A percentile compares a stretch with the other conserved stretches of the same genome.
phyloP scores from a whole-genome alignment of 2,329 filamentous ascomycete genomes.

The Alternaria consortialis region DNA sequence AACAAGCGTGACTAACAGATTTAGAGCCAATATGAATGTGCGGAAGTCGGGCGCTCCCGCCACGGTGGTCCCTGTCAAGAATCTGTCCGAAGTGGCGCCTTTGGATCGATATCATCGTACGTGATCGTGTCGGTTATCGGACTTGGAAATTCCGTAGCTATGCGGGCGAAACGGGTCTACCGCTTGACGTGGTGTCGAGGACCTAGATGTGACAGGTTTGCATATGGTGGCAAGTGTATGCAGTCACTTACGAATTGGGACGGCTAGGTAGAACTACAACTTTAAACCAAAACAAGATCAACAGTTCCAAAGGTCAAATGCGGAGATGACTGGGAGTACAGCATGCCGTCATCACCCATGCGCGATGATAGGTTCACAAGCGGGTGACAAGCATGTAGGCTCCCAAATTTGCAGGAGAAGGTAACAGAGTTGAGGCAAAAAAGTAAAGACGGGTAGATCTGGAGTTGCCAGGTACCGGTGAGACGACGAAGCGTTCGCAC shows the following conservation, averaged over 20 bases:
- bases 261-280: neutral
- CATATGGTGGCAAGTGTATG: conserved; percentile 3
- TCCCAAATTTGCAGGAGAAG: neutral
- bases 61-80: conserved; percentile 9
- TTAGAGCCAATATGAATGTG: neutral
- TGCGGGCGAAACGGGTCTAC: neutral
- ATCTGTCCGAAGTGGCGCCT: conserved; percentile 3
- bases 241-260: conserved; percentile 8
- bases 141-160: neutral
- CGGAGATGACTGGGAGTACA: conserved; percentile 5
- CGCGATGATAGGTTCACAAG: neutral
- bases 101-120: neutral
- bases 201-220: neutral
- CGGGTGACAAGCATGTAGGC: neutral
- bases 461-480: conserved; percentile 1
- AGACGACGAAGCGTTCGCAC: neutral
- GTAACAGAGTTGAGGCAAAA: conserved; percentile 3
- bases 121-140: conserved; percentile 5
- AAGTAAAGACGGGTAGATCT: conserved; percentile 1
- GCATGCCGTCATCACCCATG: neutral
- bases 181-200: neutral
- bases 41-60: conserved; percentile 10
- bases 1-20: conserved; percentile 5
- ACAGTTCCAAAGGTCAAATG: neutral
- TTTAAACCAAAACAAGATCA: neutral